Conservation (phyloP, 2,329 filamentous ascomycete genomes). For the Cladophialophora chaetospira region DNA sequence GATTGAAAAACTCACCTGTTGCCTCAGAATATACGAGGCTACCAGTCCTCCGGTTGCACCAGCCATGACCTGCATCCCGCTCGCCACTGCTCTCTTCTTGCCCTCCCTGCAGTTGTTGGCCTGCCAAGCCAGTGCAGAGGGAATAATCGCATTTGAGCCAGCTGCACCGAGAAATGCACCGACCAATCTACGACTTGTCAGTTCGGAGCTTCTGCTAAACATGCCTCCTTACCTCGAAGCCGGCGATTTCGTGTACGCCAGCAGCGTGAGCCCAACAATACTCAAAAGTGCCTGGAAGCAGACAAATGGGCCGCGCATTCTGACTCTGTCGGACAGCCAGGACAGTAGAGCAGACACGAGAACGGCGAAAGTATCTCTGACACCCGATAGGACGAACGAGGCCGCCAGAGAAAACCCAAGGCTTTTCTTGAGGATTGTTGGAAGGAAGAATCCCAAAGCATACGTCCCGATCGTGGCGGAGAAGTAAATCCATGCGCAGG, state of each 20-base stretch:
- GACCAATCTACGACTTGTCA: constrained; percentile 24
- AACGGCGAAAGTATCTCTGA: constrained; percentile 35
- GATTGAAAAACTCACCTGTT: constrained; percentile 11
- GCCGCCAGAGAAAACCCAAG: constrained; percentile 36
- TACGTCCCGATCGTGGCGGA: constrained; percentile 40
- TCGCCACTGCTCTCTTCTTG: constrained; percentile 33
- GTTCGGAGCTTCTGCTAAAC: neutral
- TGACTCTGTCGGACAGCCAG: constrained; percentile 36
- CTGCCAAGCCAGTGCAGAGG: constrained; percentile 38
- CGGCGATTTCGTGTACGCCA: constrained; percentile 1
- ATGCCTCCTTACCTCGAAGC: constrained; percentile 7
- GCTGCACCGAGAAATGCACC: constrained; percentile 37
- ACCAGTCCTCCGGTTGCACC: constrained; percentile 34
- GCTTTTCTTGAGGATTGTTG: constrained; percentile 31
- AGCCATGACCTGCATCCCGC: constrained; percentile 47
- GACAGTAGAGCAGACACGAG: constrained; percentile 31
- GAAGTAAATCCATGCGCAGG: constrained; percentile 53
- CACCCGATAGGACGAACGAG: constrained; percentile 35
- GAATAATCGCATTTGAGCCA: constrained; percentile 37
- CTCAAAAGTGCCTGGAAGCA: constrained; percentile 33
- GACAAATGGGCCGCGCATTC: constrained; percentile 34
- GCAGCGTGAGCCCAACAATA: constrained; percentile 25
- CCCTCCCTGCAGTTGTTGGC: constrained; percentile 39
- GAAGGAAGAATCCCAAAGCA: constrained; percentile 23
- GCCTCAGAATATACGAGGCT: constrained; percentile 29